Evolutionary conservation across 2,329 filamentous ascomycete species (phyloP), one percentile per base, ranked within the genome.

Genomic region (Epichloe gansuensis): DNA sequence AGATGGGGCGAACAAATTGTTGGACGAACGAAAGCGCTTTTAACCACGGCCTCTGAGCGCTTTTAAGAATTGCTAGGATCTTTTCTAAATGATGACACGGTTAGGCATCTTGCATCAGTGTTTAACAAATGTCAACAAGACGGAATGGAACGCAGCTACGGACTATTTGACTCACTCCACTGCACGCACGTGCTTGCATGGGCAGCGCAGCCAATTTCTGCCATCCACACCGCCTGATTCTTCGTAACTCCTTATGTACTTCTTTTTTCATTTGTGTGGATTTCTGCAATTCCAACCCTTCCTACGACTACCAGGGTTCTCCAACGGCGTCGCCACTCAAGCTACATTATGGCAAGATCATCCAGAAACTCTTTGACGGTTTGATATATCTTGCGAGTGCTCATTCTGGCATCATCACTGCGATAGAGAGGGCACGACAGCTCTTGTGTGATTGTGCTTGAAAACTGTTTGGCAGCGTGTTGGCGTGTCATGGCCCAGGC

Each of bases 141-240:
- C 31, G 9, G 8, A 31, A 11, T 31, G 9, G 3, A 31, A 31
- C 31, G 31, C 31, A 31, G 9, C 31, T 31, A 31, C 9, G 31
- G 17, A 21, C 6, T 27, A 21, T 47, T 11, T 23, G 35, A 17
- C 21, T 35, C 46, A 40, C 27, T 8, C 23, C 15, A n/a, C 1
- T 40, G 39, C 9, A 17, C 47, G 25, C 9, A 17, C 47, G 25
- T 8, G 23, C 47, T n/a, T 23, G 3, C 8, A 3, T 31, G 27
- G 35, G 12, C 35, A 6, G 9, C 25, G 12, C n/a, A 35, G n/a
- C 13, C 38, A 31, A 38, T 21, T 56, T 53, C 60, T 64, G 62
- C 62, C 61, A 36, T 34, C 5, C 55, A 57, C 61, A 66, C 64
- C 64, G 64, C 64, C 64, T 58, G 60, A 60, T 62, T 58, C 39